Evolutionary conservation across 306 rosid species (phyloP).

Genomic region (Malus asiatica): DNA sequence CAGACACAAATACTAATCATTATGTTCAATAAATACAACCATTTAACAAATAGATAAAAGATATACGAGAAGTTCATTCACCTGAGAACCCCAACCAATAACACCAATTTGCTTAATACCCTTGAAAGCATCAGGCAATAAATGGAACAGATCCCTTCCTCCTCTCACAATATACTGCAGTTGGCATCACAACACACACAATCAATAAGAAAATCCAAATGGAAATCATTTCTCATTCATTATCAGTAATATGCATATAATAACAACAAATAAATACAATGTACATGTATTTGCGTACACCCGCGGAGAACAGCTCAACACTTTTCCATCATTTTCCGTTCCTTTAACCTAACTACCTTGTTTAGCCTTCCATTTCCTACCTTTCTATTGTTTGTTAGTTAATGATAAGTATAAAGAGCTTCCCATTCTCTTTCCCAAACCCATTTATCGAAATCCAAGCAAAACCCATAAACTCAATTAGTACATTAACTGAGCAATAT

Average conservation of each 20-base stretch:
- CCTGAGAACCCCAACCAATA: conserved; percentile 99
- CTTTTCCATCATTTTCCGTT: background rate
- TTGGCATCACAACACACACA: background rate
- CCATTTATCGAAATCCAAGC: background rate
- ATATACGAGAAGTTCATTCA: conserved; percentile 10
- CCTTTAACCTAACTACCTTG: background rate
- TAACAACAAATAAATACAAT: background rate
- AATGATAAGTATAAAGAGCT: background rate
- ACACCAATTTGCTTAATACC: conserved; percentile 96
- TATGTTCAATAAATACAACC: background rate
- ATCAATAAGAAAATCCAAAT: background rate
- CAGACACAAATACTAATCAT: background rate
- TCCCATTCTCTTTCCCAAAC: background rate
- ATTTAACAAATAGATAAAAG: background rate
- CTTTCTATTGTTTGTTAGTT: background rate
- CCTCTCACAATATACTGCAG: conserved; percentile 81
- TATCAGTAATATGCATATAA: background rate
- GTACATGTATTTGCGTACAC: background rate
- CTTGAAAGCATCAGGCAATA: conserved; percentile 84
- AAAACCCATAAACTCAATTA: background rate
- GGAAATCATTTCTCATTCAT: background rate
- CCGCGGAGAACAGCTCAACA: background rate
- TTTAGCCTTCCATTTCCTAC: background rate
- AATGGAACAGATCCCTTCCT: conserved; percentile 82
- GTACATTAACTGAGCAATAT: background rate